These are phyloP conservation scores for Austroboletus novae-zelandiae DNA, from an alignment of 1,284 basidiomycete species.

Conservation along the genomic window DNA sequence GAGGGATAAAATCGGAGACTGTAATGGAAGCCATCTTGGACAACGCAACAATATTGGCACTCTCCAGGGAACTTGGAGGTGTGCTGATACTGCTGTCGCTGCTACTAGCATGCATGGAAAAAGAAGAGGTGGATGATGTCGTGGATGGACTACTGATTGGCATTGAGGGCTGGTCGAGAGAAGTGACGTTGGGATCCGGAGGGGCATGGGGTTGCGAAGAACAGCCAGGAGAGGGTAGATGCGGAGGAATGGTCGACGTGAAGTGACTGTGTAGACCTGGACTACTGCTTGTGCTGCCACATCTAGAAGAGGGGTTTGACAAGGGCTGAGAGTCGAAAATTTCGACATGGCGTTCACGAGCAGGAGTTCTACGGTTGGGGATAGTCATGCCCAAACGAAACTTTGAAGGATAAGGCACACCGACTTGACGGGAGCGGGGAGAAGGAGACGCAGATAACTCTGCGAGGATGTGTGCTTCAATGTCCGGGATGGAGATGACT, in stretches of 20 bases:
- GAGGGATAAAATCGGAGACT: constrained; percentile 22
- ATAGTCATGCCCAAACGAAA: constrained; percentile 58
- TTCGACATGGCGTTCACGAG: constrained; percentile 62
- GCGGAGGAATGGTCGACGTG: constrained; percentile 9
- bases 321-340: constrained; percentile 78
- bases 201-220: constrained; percentile 3
- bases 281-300: constrained; percentile 39
- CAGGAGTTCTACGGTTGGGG: constrained; percentile 44
- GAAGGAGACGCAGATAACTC: constrained; percentile 65
- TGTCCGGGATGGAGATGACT: constrained; percentile 78
- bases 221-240: background rate
- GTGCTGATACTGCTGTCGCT: constrained; percentile 44
- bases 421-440: constrained; percentile 69
- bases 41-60: constrained; percentile 44
- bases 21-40: constrained; percentile 39
- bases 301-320: constrained; percentile 53
- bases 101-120: constrained; percentile 41
- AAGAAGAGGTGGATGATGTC: constrained; percentile 49
- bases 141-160: constrained; percentile 28
- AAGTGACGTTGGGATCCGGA: constrained; percentile 16
- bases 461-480: constrained; percentile 65
- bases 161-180: constrained; percentile 26
- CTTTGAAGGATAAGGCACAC: constrained; percentile 57
- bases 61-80: constrained; percentile 52
- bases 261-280: constrained; percentile 27